Evolutionary conservation across 2,329 filamentous ascomycete species (phyloP), one percentile per base, ranked within the genome.

Genomic region (Hypoxylon sp.): DNA sequence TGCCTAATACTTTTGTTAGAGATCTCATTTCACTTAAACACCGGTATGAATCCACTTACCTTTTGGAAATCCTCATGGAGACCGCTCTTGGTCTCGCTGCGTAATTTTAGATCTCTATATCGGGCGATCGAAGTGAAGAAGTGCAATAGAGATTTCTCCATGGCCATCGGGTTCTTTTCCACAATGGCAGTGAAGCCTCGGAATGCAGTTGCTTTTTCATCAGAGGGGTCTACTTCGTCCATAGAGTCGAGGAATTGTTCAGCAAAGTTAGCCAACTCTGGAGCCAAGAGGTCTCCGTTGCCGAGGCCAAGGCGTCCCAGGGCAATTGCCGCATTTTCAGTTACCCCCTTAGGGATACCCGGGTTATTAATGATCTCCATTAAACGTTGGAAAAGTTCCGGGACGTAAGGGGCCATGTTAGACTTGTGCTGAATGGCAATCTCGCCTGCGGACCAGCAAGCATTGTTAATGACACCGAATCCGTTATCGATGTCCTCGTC

Each of bases 401-500:
- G 89, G 8, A 94, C 87, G 77, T 92, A 97, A 0, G 91, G 91
- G 1, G 86, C 86, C 88, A 98, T 92, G 59, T 87, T 89, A 68
- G 90, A 89, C 72, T 90, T 88, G 77, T 92, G 87, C 68, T 93
- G 90, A 79, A 97, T 90, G 15, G 94, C 89, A 68, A 98, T 96
- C 82, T 99, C 96, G 46, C 96, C 96, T 24, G 90, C 91, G 6
- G 94, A 97, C 96, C 96, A 99, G 82, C 95, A 98, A 21, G 96
- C 95, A 78, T 99, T 99, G 86, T 98, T 99, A 66, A 98, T 90
- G 31, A 98, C 94, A 67, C 94, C 93, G 79, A 97, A 98, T 13
- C 90, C 91, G 17, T 89, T 92, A 70, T 97, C 93, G 51, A 93
- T 89, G 67, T 94, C 92, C 73, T 97, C 93, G 67, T 94, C 92